Percentiles rank a stretch among this genome's conserved stretches.
phyloP scores from a whole-genome alignment of 306 rosid genomes.

The Quillaja saponaria region DNA sequence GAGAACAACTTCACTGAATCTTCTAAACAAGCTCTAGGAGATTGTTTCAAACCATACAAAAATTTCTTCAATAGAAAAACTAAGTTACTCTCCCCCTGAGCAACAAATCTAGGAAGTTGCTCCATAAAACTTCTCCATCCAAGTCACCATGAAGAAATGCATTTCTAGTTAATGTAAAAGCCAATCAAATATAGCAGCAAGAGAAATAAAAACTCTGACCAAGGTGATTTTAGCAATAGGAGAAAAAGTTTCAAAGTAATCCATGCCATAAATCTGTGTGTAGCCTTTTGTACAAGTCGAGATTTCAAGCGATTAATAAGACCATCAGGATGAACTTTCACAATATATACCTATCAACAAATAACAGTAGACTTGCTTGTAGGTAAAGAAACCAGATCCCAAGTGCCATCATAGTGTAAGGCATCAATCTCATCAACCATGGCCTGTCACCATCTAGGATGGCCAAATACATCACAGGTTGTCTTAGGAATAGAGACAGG shows the following conservation, averaged over 20 bases:
- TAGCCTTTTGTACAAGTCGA: background rate
- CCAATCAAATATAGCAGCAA: background rate
- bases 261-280: background rate
- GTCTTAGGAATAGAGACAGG: background rate
- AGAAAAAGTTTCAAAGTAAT: background rate
- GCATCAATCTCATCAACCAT: background rate
- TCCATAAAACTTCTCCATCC: too few species aligned
- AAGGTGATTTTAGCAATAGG: background rate
- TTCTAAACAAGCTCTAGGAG: background rate
- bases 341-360: background rate
- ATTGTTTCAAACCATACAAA: background rate
- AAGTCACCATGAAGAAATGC: background rate
- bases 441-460: background rate
- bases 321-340: background rate
- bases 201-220: background rate
- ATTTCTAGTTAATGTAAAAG: too few species aligned
- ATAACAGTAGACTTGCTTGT: background rate
- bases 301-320: background rate
- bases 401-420: background rate
- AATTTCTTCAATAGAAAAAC: background rate
- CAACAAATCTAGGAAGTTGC: too few species aligned
- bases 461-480: background rate
- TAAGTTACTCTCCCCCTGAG: too few species aligned
- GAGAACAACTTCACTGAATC: too few species aligned
- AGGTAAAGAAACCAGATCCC: background rate